Base-by-base conservation (phyloP, 75 land plant species). In the Sequoiadendron giganteum region DNA sequence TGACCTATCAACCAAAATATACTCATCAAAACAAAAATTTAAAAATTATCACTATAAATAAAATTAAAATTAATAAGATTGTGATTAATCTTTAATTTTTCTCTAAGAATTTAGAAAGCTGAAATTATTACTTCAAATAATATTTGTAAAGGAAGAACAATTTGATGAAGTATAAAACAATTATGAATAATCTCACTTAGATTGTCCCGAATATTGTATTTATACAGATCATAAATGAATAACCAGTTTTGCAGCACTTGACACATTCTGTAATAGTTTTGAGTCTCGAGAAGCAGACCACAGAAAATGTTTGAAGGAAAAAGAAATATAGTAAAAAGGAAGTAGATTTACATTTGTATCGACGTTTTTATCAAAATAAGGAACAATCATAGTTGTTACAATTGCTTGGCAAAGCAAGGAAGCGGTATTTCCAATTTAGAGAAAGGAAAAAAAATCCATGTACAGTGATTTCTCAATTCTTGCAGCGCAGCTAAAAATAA, bases 401-500 rank as follows among this genome's bases (percentile, higher is more conserved):
- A 18, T 56, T 56, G 16, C 61, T 19, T 18, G 6, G 5, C 65
- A 58, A 4, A 19, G 21, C 1, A 18, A 58, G 65, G 25, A 18
- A 18, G 3, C 65, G 5, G 30, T 25, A 1, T 65, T 28, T 25
- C 10, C 68, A 61, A 21, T 3, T 61, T 61, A 61, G 8, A 7
- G 1, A 65, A 65, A 25, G n/a, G n/a, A 65, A 25, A 65, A 25
- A 13, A 21, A 25, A 5, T 45, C 48, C 48, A 56, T 16, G 19
- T 56, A 5, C 4, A 65, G 1, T 25, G n/a, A 25, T 65, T 65
- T 5, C 25, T 1, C 65, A 21, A 25, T 8, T 1, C 28, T 25
- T 25, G 30, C n/a, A 65, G 65, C n/a, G 9, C n/a, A 65, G 77
- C 34, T 34, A 82, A n/a, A 82, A 49, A 82, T 82, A 82, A 82